Evolutionary conservation across 2,329 filamentous ascomycete genomes (phyloP), one percentile per base, ranked within the genome.

Genomic region (Beauveria rudraprayagi): DNA sequence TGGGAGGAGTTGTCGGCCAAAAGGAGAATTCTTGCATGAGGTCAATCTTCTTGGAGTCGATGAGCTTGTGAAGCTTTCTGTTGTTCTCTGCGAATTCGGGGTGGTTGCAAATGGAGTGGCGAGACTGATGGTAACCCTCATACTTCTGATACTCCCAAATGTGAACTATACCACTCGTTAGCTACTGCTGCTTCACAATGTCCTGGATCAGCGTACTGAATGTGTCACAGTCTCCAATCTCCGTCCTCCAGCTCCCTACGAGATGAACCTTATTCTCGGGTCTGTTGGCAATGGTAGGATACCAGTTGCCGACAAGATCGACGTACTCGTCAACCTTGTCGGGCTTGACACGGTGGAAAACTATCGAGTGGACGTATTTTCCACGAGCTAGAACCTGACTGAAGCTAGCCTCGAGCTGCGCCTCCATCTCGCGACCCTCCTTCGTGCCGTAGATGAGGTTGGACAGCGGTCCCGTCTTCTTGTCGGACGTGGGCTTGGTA

Each of bases 71-170:
- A 57, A 99, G 87, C 76, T 93, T 90, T 65, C 78, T 79, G 72
- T 96, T 91, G 71, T 97, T 97, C 10, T 84, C 88, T 66, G 86
- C 78, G 73, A 91, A 97, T 19, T 92, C 91, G 65, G 91, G 89
- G 69, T 96, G 91, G 67, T 82, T 78, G 63, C 90, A 86, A 66
- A 97, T 96, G 67, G 83, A 85, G 78, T 97, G 84, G 52, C 96
- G 82, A 22, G 94, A 97, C 63, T 89, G 86, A 76, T 99, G 94
- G 76, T 97, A 97, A 63, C 94, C 94, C 68, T 92, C 83, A 77
- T 97, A 99, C 69, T 92, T 89, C 76, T 97, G 92, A 75, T 99
- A 99, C 76, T 99, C 94, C 94, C 94, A 99, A 70, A 99, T 99
- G 74, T 99, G 94, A 56, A 99, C 94, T 97, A 68, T 57, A n/a